Conservation (phyloP, 2,329 filamentous ascomycete genomes). For the Conoideocrella luteorostrata region DNA sequence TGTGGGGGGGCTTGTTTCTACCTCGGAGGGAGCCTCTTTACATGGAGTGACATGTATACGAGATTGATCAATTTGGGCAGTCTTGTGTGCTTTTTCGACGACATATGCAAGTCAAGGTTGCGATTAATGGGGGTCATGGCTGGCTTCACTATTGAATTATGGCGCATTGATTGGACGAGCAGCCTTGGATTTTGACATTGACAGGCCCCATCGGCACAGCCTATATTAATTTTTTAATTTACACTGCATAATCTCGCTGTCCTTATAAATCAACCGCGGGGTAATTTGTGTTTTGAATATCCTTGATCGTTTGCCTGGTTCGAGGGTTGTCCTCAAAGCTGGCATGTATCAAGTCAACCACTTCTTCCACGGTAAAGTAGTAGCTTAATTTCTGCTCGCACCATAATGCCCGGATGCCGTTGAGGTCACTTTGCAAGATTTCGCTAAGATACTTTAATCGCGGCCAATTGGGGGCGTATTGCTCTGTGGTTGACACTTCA, state of each 20-base stretch:
- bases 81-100: too few species aligned
- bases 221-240: too few species aligned
- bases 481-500: slow-evolving; percentile 48
- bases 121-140: too few species aligned
- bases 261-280: slow-evolving; percentile 22
- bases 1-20: too few species aligned
- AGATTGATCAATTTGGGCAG: too few species aligned
- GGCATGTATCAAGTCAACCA: slow-evolving; percentile 54
- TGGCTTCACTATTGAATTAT: too few species aligned
- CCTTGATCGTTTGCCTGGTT: slow-evolving; percentile 50
- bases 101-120: too few species aligned
- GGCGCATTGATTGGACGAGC: too few species aligned
- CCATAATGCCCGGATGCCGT: slow-evolving; percentile 58
- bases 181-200: too few species aligned
- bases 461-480: slow-evolving; percentile 57
- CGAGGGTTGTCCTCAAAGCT: slow-evolving; percentile 59
- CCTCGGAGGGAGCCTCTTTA: too few species aligned
- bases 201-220: too few species aligned
- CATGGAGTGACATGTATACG: too few species aligned
- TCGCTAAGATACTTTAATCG: slow-evolving; percentile 58
- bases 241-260: background rate
- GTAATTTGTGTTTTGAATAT: slow-evolving; percentile 47
- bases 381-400: slow-evolving; percentile 59
- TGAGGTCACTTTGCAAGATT: slow-evolving; percentile 59
- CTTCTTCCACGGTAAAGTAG: slow-evolving; percentile 55